Evolutionary conservation across 192 early-diverging fungal species (phyloP), one percentile per base, ranked within the genome.

Genomic region (Coemansia sp.): DNA sequence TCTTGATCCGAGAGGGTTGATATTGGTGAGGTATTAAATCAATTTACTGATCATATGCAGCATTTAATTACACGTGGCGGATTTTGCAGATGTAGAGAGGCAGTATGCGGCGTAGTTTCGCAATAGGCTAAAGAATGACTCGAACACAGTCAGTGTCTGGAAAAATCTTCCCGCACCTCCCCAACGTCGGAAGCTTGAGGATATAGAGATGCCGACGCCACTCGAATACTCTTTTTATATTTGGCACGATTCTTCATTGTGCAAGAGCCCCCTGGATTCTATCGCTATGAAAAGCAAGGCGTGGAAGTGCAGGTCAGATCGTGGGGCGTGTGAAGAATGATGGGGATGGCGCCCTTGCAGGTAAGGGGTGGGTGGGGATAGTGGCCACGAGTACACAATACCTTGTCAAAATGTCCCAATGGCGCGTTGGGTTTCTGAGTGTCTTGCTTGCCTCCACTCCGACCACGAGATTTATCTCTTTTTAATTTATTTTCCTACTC

Each of bases 361-460:
- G 47, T 51, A 51, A 51, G 47, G 47, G 47, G 27, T 1, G 27
- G 20, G 47, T 51, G 47, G 47, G 47, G 47, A 51, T 18, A n/a
- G 47, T 22, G n/a, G 47, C 47, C 47, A 51, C n/a, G 47, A 51
- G 47, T 22, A 51, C 47, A 51, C 47, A 51, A 51, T 51, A 46
- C 44, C 44, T 46, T 5, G 47, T 20, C 15, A 43, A 43, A 43
- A 43, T 43, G 42, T 43, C 47, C 47, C 22, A 51, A 10, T 51
- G 20, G 47, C 47, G n/a, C 47, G 47, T 51, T 10, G 47, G 8
- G 12, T 55, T 55, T 55, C 52, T 55, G 18, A 12, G 15, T 55
- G 22, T 11, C 52, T 49, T 20, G 47, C 42, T 43, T 43, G 42
- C 42, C 42, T 43, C 42, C 42, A 43, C 42, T 51, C 22, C 6